Percentiles rank a stretch among this genome's conserved stretches.
Evolutionary conservation across 176 grass and related monocot genomes (phyloP).

Genomic region (Ensete ventricosum): DNA sequence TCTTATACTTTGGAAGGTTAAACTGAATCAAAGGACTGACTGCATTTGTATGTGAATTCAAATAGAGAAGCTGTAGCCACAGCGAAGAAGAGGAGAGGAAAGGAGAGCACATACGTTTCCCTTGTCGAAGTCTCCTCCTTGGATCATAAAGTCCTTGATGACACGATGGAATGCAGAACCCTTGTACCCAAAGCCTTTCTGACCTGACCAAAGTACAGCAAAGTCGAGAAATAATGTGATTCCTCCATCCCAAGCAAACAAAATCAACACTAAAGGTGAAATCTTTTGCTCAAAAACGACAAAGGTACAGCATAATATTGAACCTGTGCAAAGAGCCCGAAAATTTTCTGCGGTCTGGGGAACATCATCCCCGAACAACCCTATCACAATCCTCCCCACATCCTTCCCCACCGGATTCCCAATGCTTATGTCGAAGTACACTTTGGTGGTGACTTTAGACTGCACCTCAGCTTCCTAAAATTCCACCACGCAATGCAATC

Average conservation of each 20-base stretch:
- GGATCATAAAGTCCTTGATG: slow-evolving; percentile 97
- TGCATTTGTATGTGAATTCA: not conserved
- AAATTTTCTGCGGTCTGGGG: slow-evolving; percentile 86
- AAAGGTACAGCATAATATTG: not conserved
- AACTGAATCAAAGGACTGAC: not conserved
- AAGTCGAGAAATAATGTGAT: not conserved
- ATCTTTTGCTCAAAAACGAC: not conserved
- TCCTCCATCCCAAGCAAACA: not conserved
- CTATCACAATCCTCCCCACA: slow-evolving; percentile 80
- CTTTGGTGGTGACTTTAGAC: slow-evolving; percentile 88
- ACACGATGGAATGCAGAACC: slow-evolving; percentile 80
- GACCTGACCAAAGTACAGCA: slow-evolving; percentile 33
- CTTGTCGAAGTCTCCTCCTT: slow-evolving; percentile 97
- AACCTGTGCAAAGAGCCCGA: slow-evolving; percentile 83
- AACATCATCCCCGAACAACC: slow-evolving; percentile 77
- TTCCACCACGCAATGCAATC: not conserved
- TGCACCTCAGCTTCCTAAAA: slow-evolving; percentile 53
- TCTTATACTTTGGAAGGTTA: too few relatives aligned
- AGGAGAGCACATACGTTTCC: slow-evolving; percentile 49
- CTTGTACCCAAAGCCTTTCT: slow-evolving; percentile 91
- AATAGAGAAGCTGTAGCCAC: not conserved
- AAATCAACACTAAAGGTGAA: not conserved
- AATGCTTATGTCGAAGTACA: slow-evolving; percentile 94
- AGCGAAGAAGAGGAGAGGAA: not conserved
- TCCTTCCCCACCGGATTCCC: slow-evolving; percentile 52